Base-by-base conservation (phyloP, 2,329 filamentous ascomycete species). In the Aspergillus sp. region DNA sequence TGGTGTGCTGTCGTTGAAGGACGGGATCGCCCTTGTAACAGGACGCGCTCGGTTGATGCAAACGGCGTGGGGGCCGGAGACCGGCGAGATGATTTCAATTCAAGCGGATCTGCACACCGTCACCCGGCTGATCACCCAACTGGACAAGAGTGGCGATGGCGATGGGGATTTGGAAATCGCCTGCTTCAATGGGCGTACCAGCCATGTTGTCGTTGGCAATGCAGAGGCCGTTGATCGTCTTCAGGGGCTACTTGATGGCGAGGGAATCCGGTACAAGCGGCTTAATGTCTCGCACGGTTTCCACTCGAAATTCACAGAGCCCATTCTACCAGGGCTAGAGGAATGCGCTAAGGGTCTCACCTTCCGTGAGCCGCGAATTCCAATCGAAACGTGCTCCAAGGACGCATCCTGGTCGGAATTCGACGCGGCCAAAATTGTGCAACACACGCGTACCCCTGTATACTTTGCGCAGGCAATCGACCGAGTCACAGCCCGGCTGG, bases 251-350 rank as follows among this genome's bases (percentile, higher is more conserved):
- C 19, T 49, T 4, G 22, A 31, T 3, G 4, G 11, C 4, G 31
- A 38, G 9, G 19, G 22, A 2, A 46, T 52, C 34, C 48, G 38
- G 9, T 22, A 41, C 11, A 57, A 28, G 15, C 48, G 65, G 4
- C 75, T 84, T 0, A 72, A 77, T 13, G 78, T 81, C 0, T 79
- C 80, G 0, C 76, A 84, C 58, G 81, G 78, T 0, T 84, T 82
- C 64, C 82, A 84, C 64, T 83, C 77, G 0, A 51, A 54, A 0
- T 71, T 83, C 0, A 76, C 78, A 0, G 79, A 83, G 0, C 51
- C 60, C 0, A 57, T 82, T 1, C 54, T 75, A 2, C 22, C 52
- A 1, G 59, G 1, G 64, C 79, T 5, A 64, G 64, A 19, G 25
- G 67, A 19, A n/a, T 73, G 9, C 76, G 67, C 0, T 53, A 65